A percentile compares a stretch with the other conserved stretches of the same genome.
phyloP scores from a whole-genome alignment of 768 basidiomycete genomes.

The Coprinopsis sp. region DNA sequence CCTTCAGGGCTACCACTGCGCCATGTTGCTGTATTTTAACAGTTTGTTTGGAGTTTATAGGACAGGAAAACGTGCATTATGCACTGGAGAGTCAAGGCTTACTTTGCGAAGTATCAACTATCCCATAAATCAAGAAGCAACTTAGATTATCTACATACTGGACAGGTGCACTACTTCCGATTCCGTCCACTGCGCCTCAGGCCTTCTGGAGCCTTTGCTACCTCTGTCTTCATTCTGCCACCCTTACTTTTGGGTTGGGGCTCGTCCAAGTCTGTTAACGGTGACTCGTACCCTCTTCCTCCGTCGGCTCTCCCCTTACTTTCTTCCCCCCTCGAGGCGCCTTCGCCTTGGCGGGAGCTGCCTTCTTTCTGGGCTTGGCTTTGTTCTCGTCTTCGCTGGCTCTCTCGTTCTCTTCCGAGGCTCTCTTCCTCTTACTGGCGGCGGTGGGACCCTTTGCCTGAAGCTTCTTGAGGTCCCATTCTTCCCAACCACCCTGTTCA shows the following conservation, averaged over 20 bases:
- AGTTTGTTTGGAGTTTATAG: too few species aligned
- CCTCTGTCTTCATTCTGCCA: not conserved
- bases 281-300: too few species aligned
- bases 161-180: too few species aligned
- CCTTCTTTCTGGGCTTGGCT: not conserved
- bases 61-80: too few species aligned
- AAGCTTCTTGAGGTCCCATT: slow-evolving; percentile 31
- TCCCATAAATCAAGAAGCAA: too few species aligned
- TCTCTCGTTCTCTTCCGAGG: not conserved
- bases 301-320: not conserved
- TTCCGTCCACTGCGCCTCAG: not conserved
- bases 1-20: too few species aligned
- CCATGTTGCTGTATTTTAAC: too few species aligned
- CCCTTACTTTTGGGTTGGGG: not conserved
- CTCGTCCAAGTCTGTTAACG: not conserved
- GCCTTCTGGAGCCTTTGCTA: not conserved
- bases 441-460: not conserved
- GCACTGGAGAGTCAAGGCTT: too few species aligned
- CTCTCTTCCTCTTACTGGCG: not conserved
- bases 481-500: slow-evolving; percentile 75
- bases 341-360: not conserved
- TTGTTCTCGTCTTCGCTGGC: not conserved
- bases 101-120: too few species aligned
- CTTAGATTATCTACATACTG: too few species aligned
- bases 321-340: not conserved